Evolutionary conservation across 169 alveolate species (phyloP), one percentile per base, ranked within the genome.

Genomic region (Plasmodium vinckei): DNA sequence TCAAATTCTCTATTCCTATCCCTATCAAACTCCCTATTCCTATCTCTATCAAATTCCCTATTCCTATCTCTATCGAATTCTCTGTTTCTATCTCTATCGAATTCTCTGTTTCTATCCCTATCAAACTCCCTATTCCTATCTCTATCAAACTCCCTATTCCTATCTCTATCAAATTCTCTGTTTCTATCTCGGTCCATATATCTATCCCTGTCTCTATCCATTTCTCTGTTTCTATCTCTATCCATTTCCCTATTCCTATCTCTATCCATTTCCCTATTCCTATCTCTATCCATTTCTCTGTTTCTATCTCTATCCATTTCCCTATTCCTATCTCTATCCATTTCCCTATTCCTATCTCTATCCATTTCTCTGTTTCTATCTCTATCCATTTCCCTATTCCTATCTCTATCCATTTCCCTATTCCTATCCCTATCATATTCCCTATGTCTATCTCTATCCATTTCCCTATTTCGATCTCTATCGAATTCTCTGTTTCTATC

Each of bases 401-500:
- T 33, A 7, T 72, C 69, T 57, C 54, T 72, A 5, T 56, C 70
- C 0, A 39, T 1, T 17, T 72, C 70, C 13, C n/a, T 54, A 1
- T 53, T 49, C 49, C 56, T 33, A 12, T 53, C 49, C 44, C 73
- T 46, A 3, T 73, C 57, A 13, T 7, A 44, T 1, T 60, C 73
- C 10, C 17, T 51, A 2, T 73, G 49, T 2, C 59, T 73, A 21
- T 42, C 54, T 47, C 39, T 23, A 0, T 59, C 88, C 19, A 33
- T 17, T 46, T 61, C 88, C 3, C 57, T 27, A 4, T 75, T 73
- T n/a, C 21, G 61, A 9, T 47, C 44, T 13, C 73, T 51, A 12
- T 75, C 88, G 13, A 15, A 47, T 1, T 73, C 88, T 47, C 44
- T 33, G 6, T 75, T 73, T 6, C 64, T 75, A 13, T 44, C 75